Evolutionary conservation across 192 early-diverging fungal genomes (phyloP).

Genomic region (Linnemannia hyalina): DNA sequence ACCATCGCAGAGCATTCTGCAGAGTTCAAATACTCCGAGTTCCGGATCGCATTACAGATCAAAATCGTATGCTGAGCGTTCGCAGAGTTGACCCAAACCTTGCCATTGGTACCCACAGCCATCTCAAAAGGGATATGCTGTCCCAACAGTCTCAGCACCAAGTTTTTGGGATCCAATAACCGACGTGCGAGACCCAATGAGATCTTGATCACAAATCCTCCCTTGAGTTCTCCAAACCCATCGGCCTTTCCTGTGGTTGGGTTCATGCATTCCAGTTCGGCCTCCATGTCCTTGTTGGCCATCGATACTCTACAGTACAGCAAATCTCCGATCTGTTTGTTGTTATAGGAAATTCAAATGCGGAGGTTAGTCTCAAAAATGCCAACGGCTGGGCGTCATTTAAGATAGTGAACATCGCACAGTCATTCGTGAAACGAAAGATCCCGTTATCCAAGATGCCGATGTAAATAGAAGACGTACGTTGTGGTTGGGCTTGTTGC

Average conservation of each 20-base stretch:
- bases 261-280: constrained; percentile 94
- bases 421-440: neutral
- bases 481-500: constrained; percentile 88
- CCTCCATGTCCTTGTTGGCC: constrained; percentile 97
- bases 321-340: constrained; percentile 71
- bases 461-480: constrained; percentile 39
- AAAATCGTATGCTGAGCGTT: constrained; percentile 71
- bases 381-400: too few relatives aligned
- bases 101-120: constrained; percentile 94
- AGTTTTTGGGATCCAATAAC: constrained; percentile 75
- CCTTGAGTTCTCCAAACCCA: constrained; percentile 91
- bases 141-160: constrained; percentile 80
- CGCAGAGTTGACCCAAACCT: constrained; percentile 90
- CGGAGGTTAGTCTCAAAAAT: neutral
- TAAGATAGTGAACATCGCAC: neutral
- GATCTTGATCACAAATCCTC: constrained; percentile 82
- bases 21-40: constrained; percentile 76
- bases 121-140: constrained; percentile 85
- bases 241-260: constrained; percentile 84
- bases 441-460: neutral
- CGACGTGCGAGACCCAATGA: constrained; percentile 84
- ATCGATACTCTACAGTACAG: constrained; percentile 88
- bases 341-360: neutral
- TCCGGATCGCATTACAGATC: constrained; percentile 77
- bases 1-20: constrained; percentile 68